A percentile compares a stretch with the other conserved stretches of the same genome.
These are phyloP conservation scores for Beta lomatogona DNA, from an alignment of 179 eudicot species.

Conservation along the genomic window DNA sequence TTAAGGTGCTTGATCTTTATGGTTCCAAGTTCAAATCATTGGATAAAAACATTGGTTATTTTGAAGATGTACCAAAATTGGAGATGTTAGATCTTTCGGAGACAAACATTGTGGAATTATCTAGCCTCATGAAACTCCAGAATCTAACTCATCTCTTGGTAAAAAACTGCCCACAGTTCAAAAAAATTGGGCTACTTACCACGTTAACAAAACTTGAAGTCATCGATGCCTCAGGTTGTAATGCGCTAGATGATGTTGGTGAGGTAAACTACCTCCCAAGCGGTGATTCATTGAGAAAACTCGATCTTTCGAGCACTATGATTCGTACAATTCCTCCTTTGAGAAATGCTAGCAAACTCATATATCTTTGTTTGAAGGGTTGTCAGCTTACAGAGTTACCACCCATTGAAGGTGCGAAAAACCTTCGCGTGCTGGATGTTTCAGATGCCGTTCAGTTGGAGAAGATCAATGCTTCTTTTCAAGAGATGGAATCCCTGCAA, in stretches of 20 bases:
- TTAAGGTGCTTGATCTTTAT: constrained; percentile 10
- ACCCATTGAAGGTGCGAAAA: not conserved
- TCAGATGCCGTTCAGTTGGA: constrained; percentile 8
- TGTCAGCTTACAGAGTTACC: not conserved
- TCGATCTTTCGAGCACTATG: constrained; percentile 15
- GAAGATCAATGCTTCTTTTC: not conserved
- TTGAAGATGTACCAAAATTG: not conserved
- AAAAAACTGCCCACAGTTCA: not conserved
- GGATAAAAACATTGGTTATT: not conserved
- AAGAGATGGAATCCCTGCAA: constrained; percentile 5
- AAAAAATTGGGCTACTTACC: not conserved
- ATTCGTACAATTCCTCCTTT: not conserved
- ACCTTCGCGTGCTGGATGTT: constrained; percentile 11
- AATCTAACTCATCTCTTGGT: not conserved
- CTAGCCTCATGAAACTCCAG: not conserved
- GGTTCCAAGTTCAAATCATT: not conserved
- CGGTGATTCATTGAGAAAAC: constrained; percentile 8
- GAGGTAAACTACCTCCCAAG: not conserved
- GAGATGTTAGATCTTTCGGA: constrained; percentile 10
- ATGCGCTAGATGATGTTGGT: not conserved
- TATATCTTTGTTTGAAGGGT: not conserved
- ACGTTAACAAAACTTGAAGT: not conserved
- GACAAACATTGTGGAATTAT: not conserved
- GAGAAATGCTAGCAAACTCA: not conserved
- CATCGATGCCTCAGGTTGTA: not conserved